A percentile compares a stretch with the other conserved stretches of the same genome.
Conservation (phyloP, 1,139 yeast species). For the Kurtzmaniella quercitrusa region DNA sequence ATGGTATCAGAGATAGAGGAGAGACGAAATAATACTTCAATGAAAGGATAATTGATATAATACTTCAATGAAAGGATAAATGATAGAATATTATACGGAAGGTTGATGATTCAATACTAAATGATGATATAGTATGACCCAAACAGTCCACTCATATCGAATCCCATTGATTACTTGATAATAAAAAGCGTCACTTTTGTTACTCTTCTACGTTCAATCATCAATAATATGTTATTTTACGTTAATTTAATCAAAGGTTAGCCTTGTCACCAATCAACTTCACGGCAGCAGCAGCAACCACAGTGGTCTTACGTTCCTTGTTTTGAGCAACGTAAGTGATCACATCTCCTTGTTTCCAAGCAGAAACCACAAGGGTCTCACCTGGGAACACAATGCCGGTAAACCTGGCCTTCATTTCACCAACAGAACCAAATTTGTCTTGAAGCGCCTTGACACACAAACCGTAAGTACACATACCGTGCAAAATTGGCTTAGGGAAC, state of each 20-base stretch:
- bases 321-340: slow-evolving; percentile 83
- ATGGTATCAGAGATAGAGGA: no score
- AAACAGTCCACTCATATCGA: no score
- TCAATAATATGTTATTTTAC: slow-evolving; percentile 1
- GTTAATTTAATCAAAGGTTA: slow-evolving; percentile 24
- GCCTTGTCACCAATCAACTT: slow-evolving; percentile 50
- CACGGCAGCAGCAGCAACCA: slow-evolving; percentile 85
- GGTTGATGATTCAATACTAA: no score
- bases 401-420: slow-evolving; percentile 87
- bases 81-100: no score
- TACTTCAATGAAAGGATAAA: no score
- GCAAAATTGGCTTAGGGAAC: slow-evolving; percentile 83
- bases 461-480: slow-evolving; percentile 89
- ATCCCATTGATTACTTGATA: slow-evolving; percentile 2
- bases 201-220: slow-evolving; percentile 2
- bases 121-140: no score
- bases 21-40: no score
- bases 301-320: slow-evolving; percentile 73
- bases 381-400: slow-evolving; percentile 97
- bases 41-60: no score
- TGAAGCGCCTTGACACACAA: slow-evolving; percentile 70
- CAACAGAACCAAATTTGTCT: slow-evolving; percentile 78
- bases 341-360: slow-evolving; percentile 74
- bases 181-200: slow-evolving; percentile 3
- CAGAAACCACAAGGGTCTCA: slow-evolving; percentile 74